Percentiles rank a stretch among this genome's conserved stretches.
These are phyloP conservation scores for Lentinula boryana DNA, from an alignment of 768 basidiomycete species.

Conservation along the genomic window DNA sequence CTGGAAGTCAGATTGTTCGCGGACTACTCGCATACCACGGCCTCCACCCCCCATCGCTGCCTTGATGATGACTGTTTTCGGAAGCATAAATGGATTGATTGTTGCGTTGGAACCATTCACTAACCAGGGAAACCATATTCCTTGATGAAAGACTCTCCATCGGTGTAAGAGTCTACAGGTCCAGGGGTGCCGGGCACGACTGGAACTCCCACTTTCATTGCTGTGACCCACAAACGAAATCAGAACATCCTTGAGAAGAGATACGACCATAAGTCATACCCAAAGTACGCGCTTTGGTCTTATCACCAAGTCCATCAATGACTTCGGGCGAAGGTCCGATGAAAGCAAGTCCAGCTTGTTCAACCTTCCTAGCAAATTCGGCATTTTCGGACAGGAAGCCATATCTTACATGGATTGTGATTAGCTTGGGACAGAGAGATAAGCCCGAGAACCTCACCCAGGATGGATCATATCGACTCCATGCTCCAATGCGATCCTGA, in stretches of 20 bases:
- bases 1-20: slow-evolving; percentile 89
- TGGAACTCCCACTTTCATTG: slow-evolving; percentile 87
- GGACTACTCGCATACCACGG: slow-evolving; percentile 98
- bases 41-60: slow-evolving; percentile 99
- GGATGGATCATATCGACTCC: slow-evolving; percentile 99
- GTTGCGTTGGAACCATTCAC: slow-evolving; percentile 10
- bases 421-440: not conserved
- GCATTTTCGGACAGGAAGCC: slow-evolving; percentile 99
- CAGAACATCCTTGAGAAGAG: slow-evolving; percentile 7
- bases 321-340: slow-evolving; percentile 94
- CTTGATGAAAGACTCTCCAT: slow-evolving; percentile 85
- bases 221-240: slow-evolving; percentile 28
- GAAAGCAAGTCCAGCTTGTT: slow-evolving; percentile 95
- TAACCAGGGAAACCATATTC: slow-evolving; percentile 92
- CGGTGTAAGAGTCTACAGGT: slow-evolving; percentile 71
- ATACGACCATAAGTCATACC: slow-evolving; percentile 36
- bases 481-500: slow-evolving; percentile 93
- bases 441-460: slow-evolving; percentile 47
- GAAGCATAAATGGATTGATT: not conserved
- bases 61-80: slow-evolving; percentile 87
- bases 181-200: slow-evolving; percentile 96
- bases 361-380: slow-evolving; percentile 94
- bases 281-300: slow-evolving; percentile 92
- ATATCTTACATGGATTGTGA: slow-evolving; percentile 48
- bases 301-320: slow-evolving; percentile 96